A percentile compares a stretch with the other conserved stretches of the same genome.
Conservation (phyloP, 306 rosid genomes). For the Canavalia gladiata region DNA sequence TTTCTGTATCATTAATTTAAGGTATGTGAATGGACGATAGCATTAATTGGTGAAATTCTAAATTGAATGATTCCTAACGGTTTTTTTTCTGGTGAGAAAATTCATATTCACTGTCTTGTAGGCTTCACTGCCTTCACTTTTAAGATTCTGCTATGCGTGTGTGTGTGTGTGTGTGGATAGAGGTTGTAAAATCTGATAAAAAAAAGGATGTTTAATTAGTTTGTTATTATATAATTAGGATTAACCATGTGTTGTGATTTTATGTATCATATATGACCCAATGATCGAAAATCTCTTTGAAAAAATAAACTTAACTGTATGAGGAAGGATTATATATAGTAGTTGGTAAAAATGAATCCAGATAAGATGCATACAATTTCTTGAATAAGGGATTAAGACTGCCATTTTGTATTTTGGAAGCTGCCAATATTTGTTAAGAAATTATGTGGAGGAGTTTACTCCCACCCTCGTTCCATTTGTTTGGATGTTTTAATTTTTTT, state of each 20-base stretch:
- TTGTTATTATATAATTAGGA: neutral
- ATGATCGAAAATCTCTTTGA: neutral
- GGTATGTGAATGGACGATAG: neutral
- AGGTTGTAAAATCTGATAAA: slow-evolving; percentile 9
- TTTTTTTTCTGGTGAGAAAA: neutral
- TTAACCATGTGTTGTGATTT: neutral
- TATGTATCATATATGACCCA: neutral
- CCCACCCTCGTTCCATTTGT: too few relatives aligned
- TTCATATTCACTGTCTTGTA: slow-evolving; percentile 12
- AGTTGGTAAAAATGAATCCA: neutral
- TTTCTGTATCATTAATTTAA: slow-evolving; percentile 37
- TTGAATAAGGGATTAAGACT: too few relatives aligned
- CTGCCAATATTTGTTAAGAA: too few relatives aligned
- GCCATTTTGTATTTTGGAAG: too few relatives aligned
- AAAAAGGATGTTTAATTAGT: neutral
- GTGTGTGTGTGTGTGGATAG: neutral
- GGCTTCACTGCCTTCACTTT: neutral
- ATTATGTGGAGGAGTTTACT: too few relatives aligned
- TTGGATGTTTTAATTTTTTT: too few relatives aligned
- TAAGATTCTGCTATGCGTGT: neutral
- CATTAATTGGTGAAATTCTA: neutral
- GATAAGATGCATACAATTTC: neutral
- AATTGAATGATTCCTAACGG: neutral
- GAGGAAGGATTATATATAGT: neutral
- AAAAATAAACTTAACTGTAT: neutral